These are phyloP conservation scores for Rosa lucieae DNA, from an alignment of 306 rosid genomes.

Conservation along the genomic window DNA sequence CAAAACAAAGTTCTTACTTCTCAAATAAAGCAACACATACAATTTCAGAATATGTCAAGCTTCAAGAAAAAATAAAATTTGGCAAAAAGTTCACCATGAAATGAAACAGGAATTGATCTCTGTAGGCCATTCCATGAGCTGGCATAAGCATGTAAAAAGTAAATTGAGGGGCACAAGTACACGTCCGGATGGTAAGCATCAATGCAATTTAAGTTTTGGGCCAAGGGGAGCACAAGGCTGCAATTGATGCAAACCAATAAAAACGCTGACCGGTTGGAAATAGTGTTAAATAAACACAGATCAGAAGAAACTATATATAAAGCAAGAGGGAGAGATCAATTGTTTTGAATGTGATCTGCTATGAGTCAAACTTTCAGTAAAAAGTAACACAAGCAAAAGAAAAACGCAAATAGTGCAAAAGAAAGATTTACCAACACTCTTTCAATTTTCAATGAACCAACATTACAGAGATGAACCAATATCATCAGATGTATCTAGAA, in stretches of 20 bases:
- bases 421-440: not conserved
- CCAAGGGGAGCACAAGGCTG: slow-evolving; percentile 1
- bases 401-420: not conserved
- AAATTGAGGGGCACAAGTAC: not conserved
- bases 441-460: not conserved
- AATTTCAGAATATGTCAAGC: not conserved
- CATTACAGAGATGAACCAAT: not conserved
- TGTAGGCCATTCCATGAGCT: slow-evolving; percentile 13
- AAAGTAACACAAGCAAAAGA: not conserved
- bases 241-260: not conserved
- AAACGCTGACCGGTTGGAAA: not conserved
- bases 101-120: not conserved
- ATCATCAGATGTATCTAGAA: not conserved
- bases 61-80: no score
- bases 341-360: not conserved
- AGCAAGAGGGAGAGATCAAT: not conserved
- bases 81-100: no score
- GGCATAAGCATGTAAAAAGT: slow-evolving; percentile 4
- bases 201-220: slow-evolving; percentile 22
- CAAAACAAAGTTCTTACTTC: not conserved
- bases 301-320: not conserved
- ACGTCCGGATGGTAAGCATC: slow-evolving; percentile 9
- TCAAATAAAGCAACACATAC: not conserved
- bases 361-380: not conserved
- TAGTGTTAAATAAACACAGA: not conserved